A percentile compares a stretch with the other conserved stretches of the same genome.
phyloP scores from a whole-genome alignment of 202 grass and related monocot genomes.

The Carex arenaria region DNA sequence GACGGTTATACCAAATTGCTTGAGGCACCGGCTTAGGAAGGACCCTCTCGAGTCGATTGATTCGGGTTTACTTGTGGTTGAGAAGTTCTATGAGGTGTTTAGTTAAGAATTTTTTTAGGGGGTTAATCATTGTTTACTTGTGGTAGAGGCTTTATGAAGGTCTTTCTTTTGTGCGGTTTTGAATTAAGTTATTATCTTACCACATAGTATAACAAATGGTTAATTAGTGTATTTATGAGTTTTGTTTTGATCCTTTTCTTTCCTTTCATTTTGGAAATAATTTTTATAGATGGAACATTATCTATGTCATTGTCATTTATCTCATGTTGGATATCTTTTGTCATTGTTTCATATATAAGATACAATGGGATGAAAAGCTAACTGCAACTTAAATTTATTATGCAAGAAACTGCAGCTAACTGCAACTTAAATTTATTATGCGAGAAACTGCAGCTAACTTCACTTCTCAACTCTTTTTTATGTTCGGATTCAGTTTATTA shows the following conservation, averaged over 20 bases:
- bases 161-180: background rate
- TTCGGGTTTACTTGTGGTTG: constrained; percentile 78
- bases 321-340: background rate
- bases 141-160: background rate
- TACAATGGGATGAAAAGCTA: background rate
- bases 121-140: constrained; percentile 2
- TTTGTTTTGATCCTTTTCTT: constrained; percentile 4
- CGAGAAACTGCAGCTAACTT: background rate
- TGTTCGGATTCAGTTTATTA: background rate
- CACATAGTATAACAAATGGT: background rate
- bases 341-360: background rate
- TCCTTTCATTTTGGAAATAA: background rate
- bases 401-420: background rate
- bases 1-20: constrained; percentile 85
- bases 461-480: background rate
- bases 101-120: constrained; percentile 35
- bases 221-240: background rate
- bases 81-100: constrained; percentile 98
- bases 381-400: background rate
- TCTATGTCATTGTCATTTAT: background rate
- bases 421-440: background rate
- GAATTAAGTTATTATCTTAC: constrained; percentile 1
- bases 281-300: background rate
- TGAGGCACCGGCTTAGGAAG: constrained; percentile 96
- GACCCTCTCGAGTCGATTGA: constrained; percentile 92